Conservation (phyloP, 495 filamentous ascomycete genomes). For the Immersiella caudata region DNA sequence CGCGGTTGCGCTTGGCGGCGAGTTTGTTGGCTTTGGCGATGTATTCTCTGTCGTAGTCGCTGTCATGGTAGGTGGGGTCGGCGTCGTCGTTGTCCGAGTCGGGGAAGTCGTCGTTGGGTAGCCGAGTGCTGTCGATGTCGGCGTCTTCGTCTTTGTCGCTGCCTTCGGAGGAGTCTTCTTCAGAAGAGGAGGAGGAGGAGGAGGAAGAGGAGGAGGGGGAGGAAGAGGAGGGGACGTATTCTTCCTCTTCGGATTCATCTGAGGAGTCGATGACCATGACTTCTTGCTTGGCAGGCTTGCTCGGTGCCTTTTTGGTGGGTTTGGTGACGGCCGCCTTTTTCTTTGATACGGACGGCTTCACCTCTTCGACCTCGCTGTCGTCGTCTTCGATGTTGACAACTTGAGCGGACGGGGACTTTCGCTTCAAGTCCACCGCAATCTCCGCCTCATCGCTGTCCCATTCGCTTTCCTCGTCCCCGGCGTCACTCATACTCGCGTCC, state of each 20-base stretch:
- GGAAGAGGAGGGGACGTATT: not conserved
- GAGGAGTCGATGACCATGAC: not conserved
- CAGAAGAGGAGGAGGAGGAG: no score
- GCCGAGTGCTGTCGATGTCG: not conserved
- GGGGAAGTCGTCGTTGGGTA: not conserved
- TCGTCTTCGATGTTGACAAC: not conserved
- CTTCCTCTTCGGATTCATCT: not conserved
- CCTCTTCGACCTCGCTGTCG: not conserved
- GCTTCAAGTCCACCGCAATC: slow-evolving; percentile 2
- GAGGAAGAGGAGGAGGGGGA: not conserved
- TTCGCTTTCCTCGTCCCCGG: not conserved
- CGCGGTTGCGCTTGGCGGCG: not conserved
- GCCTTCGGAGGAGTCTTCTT: not conserved
- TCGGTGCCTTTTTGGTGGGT: no score
- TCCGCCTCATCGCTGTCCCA: slow-evolving; percentile 16
- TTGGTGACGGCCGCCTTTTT: not conserved
- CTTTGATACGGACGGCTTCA: not conserved
- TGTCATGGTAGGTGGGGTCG: not conserved
- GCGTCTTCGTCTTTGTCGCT: not conserved
- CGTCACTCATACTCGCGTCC: slow-evolving; percentile 10
- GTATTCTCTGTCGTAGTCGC: not conserved
- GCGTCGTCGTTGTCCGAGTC: not conserved
- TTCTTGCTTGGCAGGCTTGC: no score
- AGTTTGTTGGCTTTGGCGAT: not conserved
- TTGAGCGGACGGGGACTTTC: not conserved